Percentiles rank a stretch among this genome's conserved stretches.
Evolutionary conservation across 306 rosid genomes (phyloP).

Genomic region (Myrica gale): DNA sequence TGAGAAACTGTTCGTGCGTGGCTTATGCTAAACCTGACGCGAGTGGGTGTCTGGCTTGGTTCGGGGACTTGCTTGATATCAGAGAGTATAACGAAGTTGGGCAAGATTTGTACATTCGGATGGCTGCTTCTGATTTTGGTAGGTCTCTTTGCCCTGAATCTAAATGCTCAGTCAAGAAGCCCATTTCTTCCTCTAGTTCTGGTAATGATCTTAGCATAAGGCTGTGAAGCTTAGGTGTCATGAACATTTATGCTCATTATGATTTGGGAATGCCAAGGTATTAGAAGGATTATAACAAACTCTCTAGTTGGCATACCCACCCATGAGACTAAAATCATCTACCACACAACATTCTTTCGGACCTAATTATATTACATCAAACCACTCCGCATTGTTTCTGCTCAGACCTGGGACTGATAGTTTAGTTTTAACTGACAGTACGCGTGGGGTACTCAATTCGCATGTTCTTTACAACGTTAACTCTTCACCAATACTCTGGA

Average conservation of each 20-base stretch:
- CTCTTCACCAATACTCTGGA: too few species aligned
- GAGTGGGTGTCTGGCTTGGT: constrained; percentile 42
- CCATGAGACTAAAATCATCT: too few species aligned
- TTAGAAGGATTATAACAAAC: not conserved
- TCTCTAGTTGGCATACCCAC: not conserved
- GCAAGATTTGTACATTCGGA: constrained; percentile 39
- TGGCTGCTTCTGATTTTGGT: constrained; percentile 42
- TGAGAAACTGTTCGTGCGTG: constrained; percentile 41
- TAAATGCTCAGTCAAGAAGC: not conserved
- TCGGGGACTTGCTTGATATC: constrained; percentile 35
- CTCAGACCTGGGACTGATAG: too few species aligned
- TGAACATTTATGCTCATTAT: not conserved
- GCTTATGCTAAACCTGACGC: constrained; percentile 37
- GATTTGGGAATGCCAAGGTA: not conserved
- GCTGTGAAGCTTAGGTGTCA: too few species aligned
- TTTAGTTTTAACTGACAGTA: too few species aligned
- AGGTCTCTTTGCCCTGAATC: not conserved
- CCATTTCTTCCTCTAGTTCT: too few species aligned
- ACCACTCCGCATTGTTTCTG: too few species aligned
- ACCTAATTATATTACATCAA: too few species aligned
- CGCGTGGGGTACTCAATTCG: too few species aligned
- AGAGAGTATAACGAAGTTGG: constrained; percentile 34
- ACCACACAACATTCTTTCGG: too few species aligned
- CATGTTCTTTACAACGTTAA: too few species aligned
- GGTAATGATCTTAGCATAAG: too few species aligned